Evolutionary conservation across 345 rosid genomes (phyloP).

Genomic region (Citrus glauca): DNA sequence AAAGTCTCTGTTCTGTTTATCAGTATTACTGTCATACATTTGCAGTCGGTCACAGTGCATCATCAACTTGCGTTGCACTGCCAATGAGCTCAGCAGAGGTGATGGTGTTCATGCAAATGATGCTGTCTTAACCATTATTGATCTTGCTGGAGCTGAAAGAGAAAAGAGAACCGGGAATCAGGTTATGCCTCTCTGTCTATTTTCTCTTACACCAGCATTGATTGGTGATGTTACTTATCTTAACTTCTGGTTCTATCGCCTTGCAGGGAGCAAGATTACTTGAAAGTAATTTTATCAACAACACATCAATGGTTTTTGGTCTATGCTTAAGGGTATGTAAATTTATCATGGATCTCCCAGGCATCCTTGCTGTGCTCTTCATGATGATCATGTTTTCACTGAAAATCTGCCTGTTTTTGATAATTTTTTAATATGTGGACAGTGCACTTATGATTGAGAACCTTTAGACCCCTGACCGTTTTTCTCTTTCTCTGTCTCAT

Average conservation of each 20-base stretch:
- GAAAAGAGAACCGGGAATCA: slow-evolving; percentile 91
- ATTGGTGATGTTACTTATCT: background rate
- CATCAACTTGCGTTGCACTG: slow-evolving; percentile 54
- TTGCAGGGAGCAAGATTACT: slow-evolving; percentile 85
- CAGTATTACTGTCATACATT: background rate
- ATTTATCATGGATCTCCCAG: slow-evolving; percentile 18
- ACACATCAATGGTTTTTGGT: slow-evolving; percentile 91
- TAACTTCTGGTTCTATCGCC: slow-evolving; percentile 13
- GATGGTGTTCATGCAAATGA: slow-evolving; percentile 30
- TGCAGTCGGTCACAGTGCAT: slow-evolving; percentile 95
- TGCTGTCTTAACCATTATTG: slow-evolving; percentile 70
- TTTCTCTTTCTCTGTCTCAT: background rate
- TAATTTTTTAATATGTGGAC: background rate
- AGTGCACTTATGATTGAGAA: background rate
- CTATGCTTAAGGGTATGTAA: slow-evolving; percentile 74
- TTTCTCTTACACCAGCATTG: background rate
- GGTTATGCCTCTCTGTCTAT: slow-evolving; percentile 30
- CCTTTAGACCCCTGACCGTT: background rate
- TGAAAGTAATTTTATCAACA: slow-evolving; percentile 92
- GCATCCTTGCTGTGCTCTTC: slow-evolving; percentile 6
- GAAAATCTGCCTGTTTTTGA: background rate
- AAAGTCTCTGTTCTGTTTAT: background rate
- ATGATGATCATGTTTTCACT: background rate
- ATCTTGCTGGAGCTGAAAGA: slow-evolving; percentile 97
- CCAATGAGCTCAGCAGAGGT: slow-evolving; percentile 22